These are phyloP conservation scores for Vanrija sp. DNA, from an alignment of 1,284 basidiomycete genomes.

Conservation along the genomic window DNA sequence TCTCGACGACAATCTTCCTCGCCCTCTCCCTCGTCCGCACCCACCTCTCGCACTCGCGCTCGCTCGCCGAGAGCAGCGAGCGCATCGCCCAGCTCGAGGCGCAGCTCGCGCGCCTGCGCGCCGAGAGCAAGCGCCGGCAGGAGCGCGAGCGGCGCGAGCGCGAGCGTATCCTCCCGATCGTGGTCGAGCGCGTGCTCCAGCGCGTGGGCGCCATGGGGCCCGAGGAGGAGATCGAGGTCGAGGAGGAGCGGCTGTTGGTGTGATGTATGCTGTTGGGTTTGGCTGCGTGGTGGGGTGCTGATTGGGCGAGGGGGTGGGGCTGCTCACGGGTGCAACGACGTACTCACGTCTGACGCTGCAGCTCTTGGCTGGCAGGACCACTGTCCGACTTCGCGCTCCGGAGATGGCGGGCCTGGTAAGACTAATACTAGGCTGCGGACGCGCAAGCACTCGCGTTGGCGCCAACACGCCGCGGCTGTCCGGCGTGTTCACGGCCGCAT, in stretches of 20 bases:
- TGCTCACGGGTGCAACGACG: no score
- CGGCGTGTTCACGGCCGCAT: no score
- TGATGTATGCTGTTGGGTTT: not conserved
- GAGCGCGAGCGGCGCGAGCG: constrained; percentile 38
- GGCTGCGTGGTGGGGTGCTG: no score
- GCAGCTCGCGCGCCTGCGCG: constrained; percentile 30
- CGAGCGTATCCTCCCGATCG: constrained; percentile 42
- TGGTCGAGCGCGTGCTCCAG: constrained; percentile 44
- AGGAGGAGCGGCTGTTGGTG: constrained; percentile 23
- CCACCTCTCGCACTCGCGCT: constrained; percentile 39
- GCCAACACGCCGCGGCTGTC: no score
- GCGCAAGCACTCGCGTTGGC: no score
- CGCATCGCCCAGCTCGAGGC: constrained; percentile 41
- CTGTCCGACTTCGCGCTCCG: no score
- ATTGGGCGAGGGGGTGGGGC: no score
- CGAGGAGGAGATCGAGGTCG: constrained; percentile 23
- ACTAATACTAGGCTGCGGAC: no score
- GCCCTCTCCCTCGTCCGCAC: constrained; percentile 38
- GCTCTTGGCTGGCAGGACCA: no score
- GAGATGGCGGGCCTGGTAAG: no score
- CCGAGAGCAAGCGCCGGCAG: constrained; percentile 22
- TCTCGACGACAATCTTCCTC: constrained; percentile 46
- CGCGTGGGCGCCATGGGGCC: constrained; percentile 33
- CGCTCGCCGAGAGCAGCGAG: constrained; percentile 32
- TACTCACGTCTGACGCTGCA: no score